phyloP scores from a whole-genome alignment of 129 eudicot species.

The Pseudognaphalium luteoalbum region DNA sequence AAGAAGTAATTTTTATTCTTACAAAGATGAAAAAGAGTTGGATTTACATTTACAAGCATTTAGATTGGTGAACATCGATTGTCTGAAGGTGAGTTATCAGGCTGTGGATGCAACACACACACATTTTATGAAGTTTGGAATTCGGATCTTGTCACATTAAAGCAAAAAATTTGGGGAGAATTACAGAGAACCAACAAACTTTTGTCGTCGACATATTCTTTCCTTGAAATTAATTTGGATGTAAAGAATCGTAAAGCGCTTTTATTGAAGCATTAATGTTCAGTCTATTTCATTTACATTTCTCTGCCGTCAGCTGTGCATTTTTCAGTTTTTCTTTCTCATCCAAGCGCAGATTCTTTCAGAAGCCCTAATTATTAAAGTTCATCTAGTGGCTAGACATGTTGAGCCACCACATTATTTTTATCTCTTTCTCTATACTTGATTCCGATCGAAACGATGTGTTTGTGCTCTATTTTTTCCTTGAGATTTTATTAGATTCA shows the following conservation, averaged over 20 bases:
- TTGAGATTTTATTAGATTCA: neutral
- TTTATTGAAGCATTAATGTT: neutral
- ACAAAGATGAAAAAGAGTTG: neutral
- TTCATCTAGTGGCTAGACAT: neutral
- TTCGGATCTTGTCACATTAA: too few relatives aligned
- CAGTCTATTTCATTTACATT: neutral
- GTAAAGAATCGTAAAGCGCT: neutral
- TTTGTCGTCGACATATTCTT: neutral
- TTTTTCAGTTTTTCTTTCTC: neutral
- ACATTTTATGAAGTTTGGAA: neutral
- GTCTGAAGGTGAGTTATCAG: neutral
- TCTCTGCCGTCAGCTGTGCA: too few relatives aligned
- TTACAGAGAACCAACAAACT: neutral
- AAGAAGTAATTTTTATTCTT: neutral
- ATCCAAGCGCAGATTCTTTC: neutral
- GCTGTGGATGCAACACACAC: neutral
- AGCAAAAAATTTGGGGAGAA: neutral
- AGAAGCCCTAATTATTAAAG: neutral
- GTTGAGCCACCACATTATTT: neutral
- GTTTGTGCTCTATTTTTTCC: neutral
- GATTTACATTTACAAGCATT: neutral
- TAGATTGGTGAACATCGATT: neutral
- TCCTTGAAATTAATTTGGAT: neutral
- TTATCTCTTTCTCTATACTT: neutral
- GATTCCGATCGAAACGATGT: neutral